Percentiles rank a stretch among this genome's conserved stretches.
Conservation (phyloP, 208 protist species). For the Crithidia expoeki region DNA sequence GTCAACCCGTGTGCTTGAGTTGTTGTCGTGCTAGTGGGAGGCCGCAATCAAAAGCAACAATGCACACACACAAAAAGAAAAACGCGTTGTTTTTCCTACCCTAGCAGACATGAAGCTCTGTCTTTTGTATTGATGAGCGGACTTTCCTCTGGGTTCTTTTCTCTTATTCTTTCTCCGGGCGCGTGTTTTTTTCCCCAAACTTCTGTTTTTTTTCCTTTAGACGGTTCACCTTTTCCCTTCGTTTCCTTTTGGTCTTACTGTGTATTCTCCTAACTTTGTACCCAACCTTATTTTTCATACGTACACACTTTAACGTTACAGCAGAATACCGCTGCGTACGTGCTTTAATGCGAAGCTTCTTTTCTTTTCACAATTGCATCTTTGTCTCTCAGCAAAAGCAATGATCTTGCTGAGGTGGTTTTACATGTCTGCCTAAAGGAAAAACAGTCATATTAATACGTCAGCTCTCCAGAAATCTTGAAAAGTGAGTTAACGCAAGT, state of each 20-base stretch:
- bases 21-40: background rate
- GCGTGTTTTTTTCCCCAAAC: background rate
- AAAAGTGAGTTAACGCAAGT: no score
- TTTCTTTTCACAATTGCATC: background rate
- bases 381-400: background rate
- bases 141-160: background rate
- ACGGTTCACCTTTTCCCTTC: slow-evolving; percentile 12
- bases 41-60: background rate
- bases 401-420: background rate
- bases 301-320: slow-evolving; percentile 3
- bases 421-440: no score
- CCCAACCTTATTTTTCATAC: slow-evolving; percentile 5
- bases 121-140: background rate
- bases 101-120: background rate
- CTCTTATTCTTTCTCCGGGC: slow-evolving; percentile 8
- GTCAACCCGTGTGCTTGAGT: background rate
- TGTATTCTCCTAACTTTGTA: slow-evolving; percentile 29
- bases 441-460: background rate
- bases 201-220: slow-evolving; percentile 17
- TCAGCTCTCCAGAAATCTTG: no score
- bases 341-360: background rate
- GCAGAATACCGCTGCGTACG: background rate
- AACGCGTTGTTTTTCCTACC: background rate
- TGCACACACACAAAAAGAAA: background rate
- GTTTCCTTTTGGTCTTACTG: background rate